Evolutionary conservation across 148 eudicot genomes (phyloP), one percentile per base, ranked within the genome.

Genomic region (Agrostemma githago): DNA sequence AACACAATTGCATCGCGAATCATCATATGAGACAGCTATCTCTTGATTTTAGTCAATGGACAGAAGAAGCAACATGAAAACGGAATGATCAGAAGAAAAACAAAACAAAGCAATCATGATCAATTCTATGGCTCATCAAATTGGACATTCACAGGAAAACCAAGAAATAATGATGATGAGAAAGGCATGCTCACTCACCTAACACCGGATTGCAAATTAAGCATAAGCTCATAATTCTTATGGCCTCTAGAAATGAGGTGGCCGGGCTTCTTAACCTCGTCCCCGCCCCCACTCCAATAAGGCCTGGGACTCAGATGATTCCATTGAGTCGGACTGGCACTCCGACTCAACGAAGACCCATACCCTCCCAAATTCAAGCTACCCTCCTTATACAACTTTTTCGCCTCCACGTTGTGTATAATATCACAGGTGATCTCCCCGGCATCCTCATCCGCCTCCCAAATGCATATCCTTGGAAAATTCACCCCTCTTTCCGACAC

Each of bases 181-280:
- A n/a, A n/a, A 19, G 44, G 54, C 39, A 21, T 4, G 2, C 3
- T 62, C 77, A 86, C 3, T 62, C 77, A 86, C 92, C 92, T 88
- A 69, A 88, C 82, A 64, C 89, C 92, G 71, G 86, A 75, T 65
- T 88, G 92, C 85, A 88, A 82, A 78, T 88, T 86, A 54, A 88
- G 92, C 92, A 88, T 88, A 61, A 88, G 85, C 39, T 88, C 92
- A 80, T 86, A 88, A 76, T 88, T 86, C 84, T 79, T 86, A 58
- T 88, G 88, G 21, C 88, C 88, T 80, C 79, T 81, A 1, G 88
- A 62, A 38, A 86, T 86, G 5, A 82, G 82, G n/a, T 66, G 75
- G 0, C 91, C 91, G 9, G 86, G 89, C 42, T 82, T 82, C 88
- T 86, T 88, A 66, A 81, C 71, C 79, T 63, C 82, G 76, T 81